Evolutionary conservation across 73 alveolate genomes (phyloP), one percentile per base, ranked within the genome.

Genomic region (Durusdinium trenchii): DNA sequence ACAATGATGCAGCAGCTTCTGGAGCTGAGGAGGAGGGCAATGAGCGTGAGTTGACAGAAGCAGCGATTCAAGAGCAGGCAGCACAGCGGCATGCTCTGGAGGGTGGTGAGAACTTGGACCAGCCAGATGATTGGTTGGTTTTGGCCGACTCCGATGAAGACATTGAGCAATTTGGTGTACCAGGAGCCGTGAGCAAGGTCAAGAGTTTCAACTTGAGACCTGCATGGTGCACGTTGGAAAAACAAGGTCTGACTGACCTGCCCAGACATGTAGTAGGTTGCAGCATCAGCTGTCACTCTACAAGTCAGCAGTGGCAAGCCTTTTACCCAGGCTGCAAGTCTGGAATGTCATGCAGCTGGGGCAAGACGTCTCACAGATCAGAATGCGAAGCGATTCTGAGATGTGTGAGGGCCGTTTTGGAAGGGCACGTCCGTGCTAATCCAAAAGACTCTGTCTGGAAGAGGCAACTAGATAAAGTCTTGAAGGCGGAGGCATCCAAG

Each of bases 121-220:
- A 40, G 36, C 42, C 40, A 5, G 38, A 42, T 76, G 61, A 43
- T 14, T 9, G 40, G 42, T 3, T 36, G 48, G 48, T 35, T 38
- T 60, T 76, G 20, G 57, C 43, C 38, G 86, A 76, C 10, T 76
- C 86, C 4, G 86, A 76, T 43, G 86, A 76, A 12, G 86, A 76
- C 50, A 16, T 43, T 5, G 5, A 3, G 61, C 50, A 40, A 6
- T 14, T 9, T 40, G 62, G 42, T 36, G 18, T 76, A 43, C 86
- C 86, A 42, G 36, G 62, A 4, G 14, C 47, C 10, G 60, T 26
- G 62, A 43, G 12, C 5, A 76, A 43, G 61, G 86, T 76, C 26
- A 76, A 76, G 45, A 14, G 62, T 6, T 76, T 76, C 20, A 3
- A 7, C 12, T 43, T 40, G 42, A 4, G 86, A 4, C 36, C 30